A percentile compares a stretch with the other conserved stretches of the same genome.
Conservation (phyloP, 1,284 basidiomycete genomes). For the Athelia sp. region DNA sequence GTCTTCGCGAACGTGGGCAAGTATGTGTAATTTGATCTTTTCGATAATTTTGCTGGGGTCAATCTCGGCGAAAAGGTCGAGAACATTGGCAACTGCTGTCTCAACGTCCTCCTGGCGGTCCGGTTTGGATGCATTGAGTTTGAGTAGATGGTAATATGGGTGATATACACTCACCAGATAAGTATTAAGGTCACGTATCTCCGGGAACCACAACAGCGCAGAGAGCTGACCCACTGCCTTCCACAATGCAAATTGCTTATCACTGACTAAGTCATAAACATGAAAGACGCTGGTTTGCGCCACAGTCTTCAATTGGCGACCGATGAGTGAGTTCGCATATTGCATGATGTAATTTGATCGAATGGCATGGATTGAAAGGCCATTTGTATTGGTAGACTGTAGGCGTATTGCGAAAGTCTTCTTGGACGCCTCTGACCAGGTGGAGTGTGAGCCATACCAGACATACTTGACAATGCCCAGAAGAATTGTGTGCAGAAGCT, state of each 20-base stretch:
- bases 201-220: background rate
- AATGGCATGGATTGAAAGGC: conserved; percentile 23
- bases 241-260: background rate
- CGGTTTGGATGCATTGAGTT: background rate
- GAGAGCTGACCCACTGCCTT: background rate
- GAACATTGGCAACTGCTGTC: background rate
- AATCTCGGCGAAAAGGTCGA: background rate
- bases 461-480: conserved; percentile 35
- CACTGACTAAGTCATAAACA: background rate
- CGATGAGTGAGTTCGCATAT: conserved; percentile 33
- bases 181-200: background rate
- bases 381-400: conserved; percentile 20
- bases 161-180: conserved; percentile 1
- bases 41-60: background rate
- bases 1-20: background rate
- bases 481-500: conserved; percentile 30
- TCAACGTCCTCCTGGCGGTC: background rate
- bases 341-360: conserved; percentile 30
- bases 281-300: background rate
- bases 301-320: conserved; percentile 10
- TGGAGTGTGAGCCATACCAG: conserved; percentile 23
- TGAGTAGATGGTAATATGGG: background rate
- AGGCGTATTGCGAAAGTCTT: conserved; percentile 22
- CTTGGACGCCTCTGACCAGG: conserved; percentile 17
- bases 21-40: background rate